A percentile compares a stretch with the other conserved stretches of the same genome.
phyloP scores from a whole-genome alignment of 2,329 filamentous ascomycete species.

The Gnomoniopsis sp. region DNA sequence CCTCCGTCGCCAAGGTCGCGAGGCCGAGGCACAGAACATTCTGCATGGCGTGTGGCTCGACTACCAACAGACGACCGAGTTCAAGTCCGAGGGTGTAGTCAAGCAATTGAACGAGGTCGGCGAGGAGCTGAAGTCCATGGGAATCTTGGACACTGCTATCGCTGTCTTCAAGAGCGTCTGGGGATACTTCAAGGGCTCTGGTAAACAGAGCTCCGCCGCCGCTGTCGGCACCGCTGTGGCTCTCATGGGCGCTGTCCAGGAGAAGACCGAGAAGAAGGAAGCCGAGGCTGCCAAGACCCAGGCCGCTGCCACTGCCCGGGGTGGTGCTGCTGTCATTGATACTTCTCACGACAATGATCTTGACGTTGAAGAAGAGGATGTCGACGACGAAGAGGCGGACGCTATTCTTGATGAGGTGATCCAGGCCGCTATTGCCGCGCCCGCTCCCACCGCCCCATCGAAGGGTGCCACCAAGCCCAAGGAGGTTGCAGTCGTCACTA shows the following conservation, averaged over 20 bases:
- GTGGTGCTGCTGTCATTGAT: conserved; percentile 12
- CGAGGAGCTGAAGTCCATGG: conserved; percentile 20
- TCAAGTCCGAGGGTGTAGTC: conserved; percentile 18
- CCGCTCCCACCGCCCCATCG: neutral
- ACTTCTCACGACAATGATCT: conserved; percentile 9
- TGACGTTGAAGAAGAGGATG: conserved; percentile 14
- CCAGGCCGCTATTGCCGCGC: conserved; percentile 10
- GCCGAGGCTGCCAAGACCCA: conserved; percentile 15
- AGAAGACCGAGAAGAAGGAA: conserved; percentile 15
- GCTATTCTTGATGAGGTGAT: conserved; percentile 17
- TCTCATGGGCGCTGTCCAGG: conserved; percentile 16
- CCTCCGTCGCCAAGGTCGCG: conserved; percentile 18
- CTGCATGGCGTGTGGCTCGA: conserved; percentile 20
- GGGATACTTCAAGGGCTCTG: conserved; percentile 20
- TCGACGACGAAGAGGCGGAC: conserved; percentile 17
- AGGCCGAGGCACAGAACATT: conserved; percentile 20
- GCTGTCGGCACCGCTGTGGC: conserved; percentile 18
- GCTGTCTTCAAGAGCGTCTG: conserved; percentile 21
- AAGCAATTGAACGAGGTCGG: conserved; percentile 20
- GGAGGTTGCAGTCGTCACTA: conserved; percentile 15
- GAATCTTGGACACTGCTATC: conserved; percentile 18
- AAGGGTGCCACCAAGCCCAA: conserved; percentile 11
- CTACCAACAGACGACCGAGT: conserved; percentile 18
- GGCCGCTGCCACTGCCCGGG: conserved; percentile 10
- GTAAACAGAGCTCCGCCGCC: conserved; percentile 18